These are phyloP conservation scores for Phaeolepiota aurea DNA, from an alignment of 768 basidiomycete species.

Conservation along the genomic window DNA sequence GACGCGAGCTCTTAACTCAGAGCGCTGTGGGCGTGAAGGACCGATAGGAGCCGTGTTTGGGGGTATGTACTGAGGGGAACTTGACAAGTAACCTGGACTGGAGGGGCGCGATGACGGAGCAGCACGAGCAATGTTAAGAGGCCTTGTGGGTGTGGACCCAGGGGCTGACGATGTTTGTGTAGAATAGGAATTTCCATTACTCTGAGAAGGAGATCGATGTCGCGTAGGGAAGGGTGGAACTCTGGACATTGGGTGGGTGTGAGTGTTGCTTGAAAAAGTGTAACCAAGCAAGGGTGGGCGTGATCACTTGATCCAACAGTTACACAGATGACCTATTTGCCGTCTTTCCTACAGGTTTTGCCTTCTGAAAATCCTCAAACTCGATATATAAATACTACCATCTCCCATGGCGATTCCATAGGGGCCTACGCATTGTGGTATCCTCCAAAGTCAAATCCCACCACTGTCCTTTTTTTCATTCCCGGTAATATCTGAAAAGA, in stretches of 20 bases:
- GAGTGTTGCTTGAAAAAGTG: no score
- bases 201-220: constrained; percentile 39
- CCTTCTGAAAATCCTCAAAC: no score
- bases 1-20: constrained; percentile 49
- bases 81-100: constrained; percentile 34
- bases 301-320: no score
- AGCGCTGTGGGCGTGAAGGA: constrained; percentile 60
- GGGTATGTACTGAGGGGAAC: constrained; percentile 26
- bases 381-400: no score
- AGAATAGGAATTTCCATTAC: constrained; percentile 28
- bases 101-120: constrained; percentile 35
- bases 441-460: constrained; percentile 18
- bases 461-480: constrained; percentile 34
- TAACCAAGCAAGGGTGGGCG: no score
- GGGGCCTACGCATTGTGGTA: constrained; percentile 50
- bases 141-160: constrained; percentile 31
- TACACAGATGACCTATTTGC: no score
- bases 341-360: no score
- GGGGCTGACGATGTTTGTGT: constrained; percentile 27
- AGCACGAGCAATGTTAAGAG: constrained; percentile 53
- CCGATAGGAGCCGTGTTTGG: constrained; percentile 35
- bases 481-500: constrained; percentile 26
- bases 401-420: no score
- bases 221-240: constrained; percentile 49
- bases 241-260: constrained; percentile 48